Evolutionary conservation across 768 basidiomycete genomes (phyloP), one percentile per base, ranked within the genome.

Genomic region (Termitomyces sp.): DNA sequence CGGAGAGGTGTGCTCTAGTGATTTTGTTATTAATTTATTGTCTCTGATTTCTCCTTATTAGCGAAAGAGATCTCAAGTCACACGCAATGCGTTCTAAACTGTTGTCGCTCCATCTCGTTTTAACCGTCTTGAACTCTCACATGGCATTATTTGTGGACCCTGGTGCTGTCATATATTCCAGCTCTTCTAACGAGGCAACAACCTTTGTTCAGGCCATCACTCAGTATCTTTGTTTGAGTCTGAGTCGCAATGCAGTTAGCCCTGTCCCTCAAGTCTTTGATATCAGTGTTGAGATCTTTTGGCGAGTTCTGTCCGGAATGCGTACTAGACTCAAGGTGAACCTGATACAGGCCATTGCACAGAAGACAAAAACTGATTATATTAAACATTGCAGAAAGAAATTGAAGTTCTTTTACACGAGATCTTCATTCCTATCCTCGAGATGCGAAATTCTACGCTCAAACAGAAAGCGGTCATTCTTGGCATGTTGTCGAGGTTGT

Each of bases 351-450:
- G 8, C 21, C 8, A 21, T 44, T 47, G 38, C 45, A 57, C 41
- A 38, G 40, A 17, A 50, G 54, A 35, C 3, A 16, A 29, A 45
- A 11, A 40, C 25, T 29, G 25, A 51, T 25, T 63, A 32, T 38
- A 23, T 43, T 46, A 54, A 38, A 57, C 47, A 47, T 16, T 64
- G 44, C 68, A 98, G 96, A 97, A 98, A 90, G 97, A 99, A 71
- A 98, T 98, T 56, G 96, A 98, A 71, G 95, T 99, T 37, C 79
- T 99, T n/a, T 72, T 99, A 47, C 95, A 97, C 64, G 97, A 99
- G 71, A 98, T 99, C 60, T 99, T 98, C 77, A 86, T 98, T 55
- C 97, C 97, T 2, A 96, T 99, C 47, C 78, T 98, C 57, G 97
- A 99, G 73, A 98, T 99, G 95, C 86, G 88, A 68, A 98, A 91